Evolutionary conservation across 2,329 filamentous ascomycete species (phyloP).

Genomic region (Myriosclerotinia curreyana): DNA sequence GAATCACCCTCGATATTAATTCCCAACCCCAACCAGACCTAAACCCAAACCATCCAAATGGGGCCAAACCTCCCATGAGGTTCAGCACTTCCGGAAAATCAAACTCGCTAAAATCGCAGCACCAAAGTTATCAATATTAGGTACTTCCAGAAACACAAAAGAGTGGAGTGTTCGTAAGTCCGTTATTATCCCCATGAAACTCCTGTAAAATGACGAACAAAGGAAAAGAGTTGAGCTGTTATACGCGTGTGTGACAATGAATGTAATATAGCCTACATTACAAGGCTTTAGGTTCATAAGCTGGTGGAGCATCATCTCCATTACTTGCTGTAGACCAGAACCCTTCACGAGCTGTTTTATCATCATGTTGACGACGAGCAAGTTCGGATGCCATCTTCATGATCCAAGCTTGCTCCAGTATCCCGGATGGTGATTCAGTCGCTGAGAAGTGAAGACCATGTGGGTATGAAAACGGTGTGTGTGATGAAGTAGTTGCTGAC

Average conservation of each 20-base stretch:
- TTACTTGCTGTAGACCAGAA: conserved; percentile 43
- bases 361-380: conserved; percentile 79
- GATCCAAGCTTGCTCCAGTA: conserved; percentile 68
- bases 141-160: conserved; percentile 22
- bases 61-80: conserved; percentile 20
- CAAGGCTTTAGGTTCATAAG: conserved; percentile 50
- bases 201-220: conserved; percentile 1
- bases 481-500: conserved; percentile 8
- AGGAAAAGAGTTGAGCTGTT: conserved; percentile 7
- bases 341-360: conserved; percentile 57
- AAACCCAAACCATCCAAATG: conserved; percentile 9
- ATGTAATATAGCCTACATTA: conserved; percentile 15
- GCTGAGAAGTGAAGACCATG: conserved; percentile 26
- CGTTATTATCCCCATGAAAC: conserved; percentile 4
- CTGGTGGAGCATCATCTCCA: conserved; percentile 56
- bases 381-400: conserved; percentile 94
- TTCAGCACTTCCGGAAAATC: conserved; percentile 6
- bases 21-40: background rate
- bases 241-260: background rate
- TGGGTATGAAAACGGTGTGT: conserved; percentile 24
- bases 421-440: conserved; percentile 32
- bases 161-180: conserved; percentile 22
- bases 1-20: background rate
- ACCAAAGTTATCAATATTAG: conserved; percentile 14
- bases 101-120: conserved; percentile 20